Base-by-base conservation (phyloP, 2,329 filamentous ascomycete genomes). In the Hypoxylon sp. region DNA sequence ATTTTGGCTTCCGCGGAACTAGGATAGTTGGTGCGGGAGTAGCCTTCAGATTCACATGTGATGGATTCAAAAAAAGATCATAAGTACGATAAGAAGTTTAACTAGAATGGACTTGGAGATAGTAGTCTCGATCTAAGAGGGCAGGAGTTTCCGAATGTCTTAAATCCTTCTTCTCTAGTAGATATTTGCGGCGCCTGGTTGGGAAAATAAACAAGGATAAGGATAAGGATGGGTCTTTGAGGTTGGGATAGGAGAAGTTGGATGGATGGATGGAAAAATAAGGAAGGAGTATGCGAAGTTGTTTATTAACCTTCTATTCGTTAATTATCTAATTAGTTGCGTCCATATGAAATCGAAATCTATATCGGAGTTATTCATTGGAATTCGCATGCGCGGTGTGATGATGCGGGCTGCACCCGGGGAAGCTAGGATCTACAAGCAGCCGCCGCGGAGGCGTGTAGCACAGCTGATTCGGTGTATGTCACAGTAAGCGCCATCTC, bases 101-200 rank as follows among this genome's bases (percentile, higher is more conserved):
- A 32, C 38, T 21, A 32, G 14, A 21, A 13, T 46, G 25, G 25
- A 45, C 21, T 21, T 30, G 2, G 21, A 38, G 52, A 48, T 25
- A n/a, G n/a, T 25, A n/a, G n/a, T 32, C 19, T 36, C 10, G 21
- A 17, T 28, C 17, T 19, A 36, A 50, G 25, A 53, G 23, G 46
- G 52, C 23, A 58, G 32, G 19, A 53, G n/a, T 43, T 66, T 19
- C 52, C 52, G 59, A 51, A 17, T 60, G 60, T 66, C 66, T 68
- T 38, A 38, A 56, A 68, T 65, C 57, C 52, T 65, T 57, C 48
- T 48, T 34, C 45, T 10, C 45, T 5, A 53, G 17, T 36, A 52
- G 5, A 32, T 41, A 53, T 53, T 3, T 3, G 5, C 28, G 63
- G 51, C 63, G 63, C 61, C 21, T 43, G 14, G 45, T 23, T 32